These are phyloP conservation scores for Thielaviopsis punctulata DNA, from an alignment of 2,329 filamentous ascomycete species.

Conservation along the genomic window DNA sequence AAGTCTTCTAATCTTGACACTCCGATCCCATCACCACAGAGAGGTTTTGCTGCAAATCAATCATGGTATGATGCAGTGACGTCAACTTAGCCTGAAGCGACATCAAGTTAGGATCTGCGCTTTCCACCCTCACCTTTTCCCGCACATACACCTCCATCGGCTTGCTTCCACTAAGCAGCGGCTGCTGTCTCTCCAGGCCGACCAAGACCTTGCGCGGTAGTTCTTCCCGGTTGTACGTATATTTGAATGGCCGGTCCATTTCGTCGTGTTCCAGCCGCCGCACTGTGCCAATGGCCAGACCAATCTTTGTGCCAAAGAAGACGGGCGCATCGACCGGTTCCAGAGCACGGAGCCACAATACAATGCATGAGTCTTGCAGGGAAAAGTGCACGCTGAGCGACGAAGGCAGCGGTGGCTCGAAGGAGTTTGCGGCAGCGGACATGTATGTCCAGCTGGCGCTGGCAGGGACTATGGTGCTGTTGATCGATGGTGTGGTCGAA, in stretches of 20 bases:
- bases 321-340: slow-evolving; percentile 47
- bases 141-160: slow-evolving; percentile 57
- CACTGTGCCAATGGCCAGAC: slow-evolving; percentile 48
- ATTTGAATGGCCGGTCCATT: slow-evolving; percentile 59
- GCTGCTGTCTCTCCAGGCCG: slow-evolving; percentile 3
- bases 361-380: slow-evolving; percentile 51
- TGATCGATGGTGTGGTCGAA: slow-evolving; percentile 17
- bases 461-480: slow-evolving; percentile 10
- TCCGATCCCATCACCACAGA: slow-evolving; percentile 58
- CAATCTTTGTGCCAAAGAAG: slow-evolving; percentile 49
- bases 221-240: slow-evolving; percentile 20
- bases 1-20: slow-evolving; percentile 16
- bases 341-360: slow-evolving; percentile 52
- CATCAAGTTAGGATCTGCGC: slow-evolving; percentile 72
- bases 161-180: slow-evolving; percentile 14
- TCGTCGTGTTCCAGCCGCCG: slow-evolving; percentile 60
- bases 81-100: slow-evolving; percentile 68
- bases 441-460: slow-evolving; percentile 28
- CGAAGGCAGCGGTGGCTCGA: slow-evolving; percentile 29
- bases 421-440: slow-evolving; percentile 28
- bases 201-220: not conserved
- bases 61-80: slow-evolving; percentile 57
- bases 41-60: slow-evolving; percentile 52
- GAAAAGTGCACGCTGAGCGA: slow-evolving; percentile 59
- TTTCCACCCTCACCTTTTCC: slow-evolving; percentile 81